Evolutionary conservation across 352 stramenopile genomes (phyloP), one percentile per base, ranked within the genome.

Genomic region (Phytopythium helicoides): DNA sequence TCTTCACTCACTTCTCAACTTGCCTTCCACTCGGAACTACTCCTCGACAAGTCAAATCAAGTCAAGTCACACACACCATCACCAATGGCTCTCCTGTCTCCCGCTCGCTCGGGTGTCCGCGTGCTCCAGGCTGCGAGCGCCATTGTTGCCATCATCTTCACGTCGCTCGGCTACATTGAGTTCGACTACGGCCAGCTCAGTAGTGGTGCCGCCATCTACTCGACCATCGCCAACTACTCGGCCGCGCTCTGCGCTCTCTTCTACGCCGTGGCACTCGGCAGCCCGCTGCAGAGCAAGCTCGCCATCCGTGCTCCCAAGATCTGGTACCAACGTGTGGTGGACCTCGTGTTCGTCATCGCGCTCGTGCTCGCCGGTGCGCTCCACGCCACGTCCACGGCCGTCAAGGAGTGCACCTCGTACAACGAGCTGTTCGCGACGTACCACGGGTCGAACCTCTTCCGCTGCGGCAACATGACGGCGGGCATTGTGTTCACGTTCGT

Each of bases 381-480:
- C 42, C 60, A 71, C 52, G 33, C 56, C 1, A 71, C 52, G 19
- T 79, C 69, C 39, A 51, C 56, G 1, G 56, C 54, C 1, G 60
- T 68, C 50, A 57, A 62, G 56, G 58, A 76, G 47, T 80, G 70
- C 60, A 58, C 58, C 37, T 58, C 66, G 18, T 64, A 71, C 53
- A 79, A 76, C 59, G 54, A 45, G 15, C 60, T 72, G 59, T 80
- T 72, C 47, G 60, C 64, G 62, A 66, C 63, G 18, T 76, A 76
- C 66, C 66, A 76, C 63, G 60, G 60, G 10, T 71, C 55, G 14
- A 53, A 46, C 18, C 63, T 77, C 19, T 76, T 80, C 66, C 70
- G 70, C 42, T 80, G 70, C 39, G 66, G 64, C 26, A 56, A 71
- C 53, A 72, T 76, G 60, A 75, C 56, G 3, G 45, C 59, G 2